Conservation (phyloP, 2,329 filamentous ascomycete genomes). For the Alternaria brassicicola region DNA sequence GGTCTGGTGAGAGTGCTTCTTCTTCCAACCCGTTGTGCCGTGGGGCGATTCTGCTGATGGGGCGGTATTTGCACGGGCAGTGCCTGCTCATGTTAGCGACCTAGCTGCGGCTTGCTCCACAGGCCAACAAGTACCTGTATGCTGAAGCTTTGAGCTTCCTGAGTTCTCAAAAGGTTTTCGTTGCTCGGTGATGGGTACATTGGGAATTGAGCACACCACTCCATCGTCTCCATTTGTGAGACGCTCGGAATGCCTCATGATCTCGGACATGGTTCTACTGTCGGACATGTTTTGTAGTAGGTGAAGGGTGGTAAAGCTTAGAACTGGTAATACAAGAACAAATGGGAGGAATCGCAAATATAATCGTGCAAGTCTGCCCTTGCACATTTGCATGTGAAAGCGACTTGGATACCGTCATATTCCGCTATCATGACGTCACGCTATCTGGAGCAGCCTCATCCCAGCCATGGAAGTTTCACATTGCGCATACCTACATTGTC, state of each 20-base stretch:
- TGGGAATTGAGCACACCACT: conserved; percentile 3
- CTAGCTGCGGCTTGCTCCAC: not conserved
- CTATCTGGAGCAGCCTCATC: not conserved
- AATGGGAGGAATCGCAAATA: not conserved
- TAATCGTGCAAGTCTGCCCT: not conserved
- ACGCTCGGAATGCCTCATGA: not conserved
- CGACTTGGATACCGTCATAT: not conserved
- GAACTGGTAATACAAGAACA: not conserved
- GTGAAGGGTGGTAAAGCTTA: not conserved
- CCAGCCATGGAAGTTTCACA: not conserved
- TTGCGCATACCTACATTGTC: not conserved
- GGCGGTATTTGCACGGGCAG: not conserved
- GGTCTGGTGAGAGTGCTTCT: conserved; percentile 4
- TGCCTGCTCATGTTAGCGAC: not conserved
- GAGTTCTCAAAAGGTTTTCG: conserved; percentile 3
- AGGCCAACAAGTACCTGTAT: not conserved
- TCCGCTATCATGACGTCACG: conserved; percentile 2
- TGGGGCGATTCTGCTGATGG: not conserved
- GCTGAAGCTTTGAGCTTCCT: not conserved
- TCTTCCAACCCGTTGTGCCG: conserved; percentile 1
- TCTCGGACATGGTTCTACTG: conserved; percentile 6
- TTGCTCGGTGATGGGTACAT: conserved; percentile 9
- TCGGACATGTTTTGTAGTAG: not conserved
- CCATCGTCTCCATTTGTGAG: not conserved
- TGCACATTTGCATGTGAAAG: not conserved